Percentiles rank a stretch among this genome's conserved stretches.
These are phyloP conservation scores for Hibiscus trionum DNA, from an alignment of 345 rosid species.

Conservation along the genomic window DNA sequence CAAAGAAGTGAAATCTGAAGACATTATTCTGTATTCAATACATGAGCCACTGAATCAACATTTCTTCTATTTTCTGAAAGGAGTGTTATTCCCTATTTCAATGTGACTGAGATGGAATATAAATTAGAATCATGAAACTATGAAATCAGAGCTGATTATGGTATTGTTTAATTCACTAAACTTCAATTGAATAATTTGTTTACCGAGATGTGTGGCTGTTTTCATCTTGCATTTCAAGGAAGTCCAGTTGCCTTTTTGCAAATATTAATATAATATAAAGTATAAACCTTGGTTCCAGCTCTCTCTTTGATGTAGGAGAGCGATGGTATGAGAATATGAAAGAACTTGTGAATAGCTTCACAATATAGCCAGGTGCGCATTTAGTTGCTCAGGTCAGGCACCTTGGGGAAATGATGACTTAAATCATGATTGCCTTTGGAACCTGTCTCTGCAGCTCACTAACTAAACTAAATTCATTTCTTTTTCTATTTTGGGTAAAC, in stretches of 20 bases:
- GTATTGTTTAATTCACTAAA: background rate
- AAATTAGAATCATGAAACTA: background rate
- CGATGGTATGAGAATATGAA: background rate
- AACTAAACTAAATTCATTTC: background rate
- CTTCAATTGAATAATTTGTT: background rate
- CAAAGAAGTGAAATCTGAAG: background rate
- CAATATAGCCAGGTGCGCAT: background rate
- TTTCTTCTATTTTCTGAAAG: background rate
- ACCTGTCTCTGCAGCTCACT: background rate
- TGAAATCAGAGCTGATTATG: too few relatives aligned
- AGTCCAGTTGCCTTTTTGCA: background rate
- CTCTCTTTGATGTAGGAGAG: background rate
- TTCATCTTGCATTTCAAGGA: background rate
- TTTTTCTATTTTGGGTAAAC: background rate
- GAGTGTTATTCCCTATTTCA: background rate
- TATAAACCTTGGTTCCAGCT: background rate
- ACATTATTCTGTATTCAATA: background rate
- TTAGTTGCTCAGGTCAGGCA: background rate
- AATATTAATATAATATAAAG: background rate
- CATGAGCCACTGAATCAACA: background rate
- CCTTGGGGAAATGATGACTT: background rate
- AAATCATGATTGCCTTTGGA: background rate
- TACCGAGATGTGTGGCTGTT: background rate
- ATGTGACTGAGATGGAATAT: background rate
- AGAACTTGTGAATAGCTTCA: background rate